Evolutionary conservation across 228 moss, liverwort and hornwort genomes (phyloP), one percentile per base, ranked within the genome.

Genomic region (Sphagnum fallax): DNA sequence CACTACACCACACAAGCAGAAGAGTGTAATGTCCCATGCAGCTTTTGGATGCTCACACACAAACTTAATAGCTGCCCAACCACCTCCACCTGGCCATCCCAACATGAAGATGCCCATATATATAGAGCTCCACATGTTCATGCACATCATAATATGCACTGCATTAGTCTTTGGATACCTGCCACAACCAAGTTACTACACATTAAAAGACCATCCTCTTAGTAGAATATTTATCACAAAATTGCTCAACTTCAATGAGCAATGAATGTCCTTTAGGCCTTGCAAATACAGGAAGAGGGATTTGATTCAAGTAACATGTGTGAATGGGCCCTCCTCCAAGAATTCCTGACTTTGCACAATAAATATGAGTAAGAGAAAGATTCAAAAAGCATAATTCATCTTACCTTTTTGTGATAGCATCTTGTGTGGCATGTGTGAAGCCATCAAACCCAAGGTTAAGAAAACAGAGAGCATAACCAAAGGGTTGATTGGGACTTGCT

Each of bases 101-200:
- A 97, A 97, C 89, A 97, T 80, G 72, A 88, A 87, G 5, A 90
- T 4, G 4, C 76, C 71, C 90, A 87, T 97, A 73, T 97, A 97
- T 48, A 93, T 85, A 0, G 88, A 87, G 70, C 93, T 90, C 97
- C 97, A 97, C 73, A 97, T 78, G 75, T 97, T 97, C 97, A 93
- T 93, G 70, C 93, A 91, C 85, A 93, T 72, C 97, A 97, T 97
- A 4, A 97, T 84, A 5, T 91, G 93, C 97, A 93, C 93, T 32
- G 94, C 91, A 48, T 76, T 90, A 0, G 97, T 97, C 70, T 87
- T 89, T 0, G 97, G 97, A 55, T 97, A 90, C 71, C 97, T 97
- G 97, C 60, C 66, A 82, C 62, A 61, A 58, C 67, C 8, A 51
- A 51, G 49, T 50, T 5, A 4, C 48, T 32, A 32, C 32, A 32